Base-by-base conservation (phyloP, 2,329 filamentous ascomycete species). In the Epicoccum sorghinum region DNA sequence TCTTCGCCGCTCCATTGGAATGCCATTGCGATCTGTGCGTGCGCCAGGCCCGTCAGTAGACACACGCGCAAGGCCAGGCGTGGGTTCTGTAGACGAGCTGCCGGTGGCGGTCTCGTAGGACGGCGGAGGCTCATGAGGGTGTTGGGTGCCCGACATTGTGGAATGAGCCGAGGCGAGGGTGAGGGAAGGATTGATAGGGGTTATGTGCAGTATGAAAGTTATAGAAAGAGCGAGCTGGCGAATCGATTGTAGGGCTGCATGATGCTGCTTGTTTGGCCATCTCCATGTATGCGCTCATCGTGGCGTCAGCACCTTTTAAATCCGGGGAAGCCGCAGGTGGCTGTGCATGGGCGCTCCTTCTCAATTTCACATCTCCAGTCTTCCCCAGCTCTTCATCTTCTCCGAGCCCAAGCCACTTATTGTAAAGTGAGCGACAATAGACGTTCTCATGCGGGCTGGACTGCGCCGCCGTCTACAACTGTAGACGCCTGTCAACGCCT, bases 1-100 rank as follows among this genome's bases (percentile, higher is more conserved):
- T n/a, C 83, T 78, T 10, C 84, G 79, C 30, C 73, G 72, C 9
- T 76, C 73, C 1, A 79, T 74, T 0, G 83, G 81, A 37, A 86
- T 86, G 47, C 80, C 81, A 77, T 82, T 82, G 51, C 78, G 75
- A 25, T 74, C 69, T 44, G 70, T 75, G 38, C 61, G 65, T 13
- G 60, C 56, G 14, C 61, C 62, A 22, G 69, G 71, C 1, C 57
- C 60, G 24, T 73, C 70, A 3, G 69, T 73, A 7, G 71, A 71
- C 23, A 73, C 59, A 22, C 70, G 67, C 18, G 39, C 55, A 25
- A 70, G 58, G 22, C 46, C 52, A 14, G 64, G 65, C 10, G 58
- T 61, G 22, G 62, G 64, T 12, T 65, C 61, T 18, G 62, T 40
- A 37, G 60, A 64, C 12, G 66, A 64, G 38, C 57, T 65, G 42